These are phyloP conservation scores for Metarhizium album DNA, from an alignment of 2,329 filamentous ascomycete genomes.

Conservation along the genomic window DNA sequence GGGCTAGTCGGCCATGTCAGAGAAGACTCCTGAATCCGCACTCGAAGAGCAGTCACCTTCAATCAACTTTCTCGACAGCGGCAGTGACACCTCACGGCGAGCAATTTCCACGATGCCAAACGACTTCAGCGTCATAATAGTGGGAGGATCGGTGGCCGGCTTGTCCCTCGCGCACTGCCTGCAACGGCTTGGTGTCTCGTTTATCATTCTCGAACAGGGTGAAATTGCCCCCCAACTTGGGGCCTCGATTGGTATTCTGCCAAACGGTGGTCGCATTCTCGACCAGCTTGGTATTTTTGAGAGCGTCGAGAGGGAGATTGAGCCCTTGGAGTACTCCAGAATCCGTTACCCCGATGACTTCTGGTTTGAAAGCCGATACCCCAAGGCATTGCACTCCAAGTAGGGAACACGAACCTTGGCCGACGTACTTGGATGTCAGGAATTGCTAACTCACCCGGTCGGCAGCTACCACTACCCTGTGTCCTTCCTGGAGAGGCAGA, in stretches of 20 bases:
- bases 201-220: slow-evolving; percentile 35
- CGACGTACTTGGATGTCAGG: not conserved
- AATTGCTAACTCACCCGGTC: not conserved
- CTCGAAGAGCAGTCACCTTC: not conserved
- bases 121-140: slow-evolving; percentile 22
- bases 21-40: no score
- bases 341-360: slow-evolving; percentile 7
- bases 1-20: no score
- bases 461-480: slow-evolving; percentile 18
- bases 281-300: slow-evolving; percentile 33
- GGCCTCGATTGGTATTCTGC: slow-evolving; percentile 33
- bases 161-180: slow-evolving; percentile 23
- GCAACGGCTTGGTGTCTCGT: slow-evolving; percentile 33
- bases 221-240: slow-evolving; percentile 34
- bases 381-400: slow-evolving; percentile 4
- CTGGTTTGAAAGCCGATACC: slow-evolving; percentile 8
- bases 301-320: slow-evolving; percentile 5
- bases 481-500: slow-evolving; percentile 24
- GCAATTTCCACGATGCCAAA: not conserved
- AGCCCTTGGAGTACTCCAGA: slow-evolving; percentile 6
- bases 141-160: slow-evolving; percentile 36
- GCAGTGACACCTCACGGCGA: not conserved
- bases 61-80: not conserved
- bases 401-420: not conserved
- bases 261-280: slow-evolving; percentile 33